A percentile compares a stretch with the other conserved stretches of the same genome.
phyloP scores from a whole-genome alignment of 257 asterid genomes.

The Knoxia roxburghii region DNA sequence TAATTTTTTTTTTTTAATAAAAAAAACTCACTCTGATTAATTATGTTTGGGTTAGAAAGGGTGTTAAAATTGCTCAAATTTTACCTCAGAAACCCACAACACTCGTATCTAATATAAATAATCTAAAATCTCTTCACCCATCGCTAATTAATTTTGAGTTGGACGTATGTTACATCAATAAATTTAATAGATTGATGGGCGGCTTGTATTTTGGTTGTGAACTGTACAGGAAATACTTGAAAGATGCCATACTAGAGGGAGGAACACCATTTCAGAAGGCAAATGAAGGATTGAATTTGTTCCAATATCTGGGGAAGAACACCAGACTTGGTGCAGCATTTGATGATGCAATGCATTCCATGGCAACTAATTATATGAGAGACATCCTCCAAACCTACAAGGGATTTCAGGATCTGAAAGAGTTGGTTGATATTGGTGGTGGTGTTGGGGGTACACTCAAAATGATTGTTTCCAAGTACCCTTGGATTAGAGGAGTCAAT shows the following conservation, averaged over 20 bases:
- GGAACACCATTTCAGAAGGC: conserved; percentile 12
- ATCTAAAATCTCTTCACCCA: too few relatives aligned
- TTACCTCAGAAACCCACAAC: too few relatives aligned
- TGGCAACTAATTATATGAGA: neutral
- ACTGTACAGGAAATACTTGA: neutral
- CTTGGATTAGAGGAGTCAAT: neutral
- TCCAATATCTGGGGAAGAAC: neutral
- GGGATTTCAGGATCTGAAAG: neutral
- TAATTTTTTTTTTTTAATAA: too few relatives aligned
- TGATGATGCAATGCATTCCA: neutral
- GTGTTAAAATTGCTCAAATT: too few relatives aligned
- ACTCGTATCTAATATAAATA: too few relatives aligned
- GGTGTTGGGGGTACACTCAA: neutral
- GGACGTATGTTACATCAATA: too few relatives aligned
- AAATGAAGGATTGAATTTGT: neutral
- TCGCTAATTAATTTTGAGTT: too few relatives aligned
- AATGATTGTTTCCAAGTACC: neutral
- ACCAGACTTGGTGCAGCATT: neutral
- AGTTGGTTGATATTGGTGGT: neutral
- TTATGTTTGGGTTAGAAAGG: too few relatives aligned
- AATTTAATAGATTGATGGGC: too few relatives aligned
- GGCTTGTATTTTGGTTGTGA: too few relatives aligned
- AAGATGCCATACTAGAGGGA: conserved; percentile 6
- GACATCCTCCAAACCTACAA: neutral
- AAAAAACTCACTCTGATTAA: too few relatives aligned